These are phyloP conservation scores for Tuber aestivum DNA, from an alignment of 495 filamentous ascomycete species.

Conservation along the genomic window DNA sequence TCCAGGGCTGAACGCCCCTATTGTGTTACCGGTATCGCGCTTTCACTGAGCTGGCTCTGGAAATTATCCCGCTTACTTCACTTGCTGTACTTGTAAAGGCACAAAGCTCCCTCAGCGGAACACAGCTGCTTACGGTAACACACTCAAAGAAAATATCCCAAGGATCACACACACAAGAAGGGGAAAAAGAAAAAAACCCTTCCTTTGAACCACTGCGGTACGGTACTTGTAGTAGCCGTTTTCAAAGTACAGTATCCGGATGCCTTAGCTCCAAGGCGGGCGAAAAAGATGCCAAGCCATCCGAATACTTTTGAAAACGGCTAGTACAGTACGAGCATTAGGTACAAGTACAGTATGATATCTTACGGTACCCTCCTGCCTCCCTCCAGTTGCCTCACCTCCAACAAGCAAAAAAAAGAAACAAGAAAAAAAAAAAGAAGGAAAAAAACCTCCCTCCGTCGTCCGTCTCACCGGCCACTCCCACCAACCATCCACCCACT, in stretches of 20 bases:
- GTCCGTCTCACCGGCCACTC: neutral
- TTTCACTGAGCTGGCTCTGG: too few relatives aligned
- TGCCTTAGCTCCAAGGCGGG: too few relatives aligned
- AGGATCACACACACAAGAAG: neutral
- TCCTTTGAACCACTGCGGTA: neutral
- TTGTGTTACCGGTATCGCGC: neutral
- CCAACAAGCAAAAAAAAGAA: neutral
- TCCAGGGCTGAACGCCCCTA: neutral
- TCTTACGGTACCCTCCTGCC: too few relatives aligned
- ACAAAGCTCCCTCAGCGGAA: neutral
- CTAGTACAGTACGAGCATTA: too few relatives aligned
- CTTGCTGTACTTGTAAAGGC: neutral
- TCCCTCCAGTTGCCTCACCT: neutral
- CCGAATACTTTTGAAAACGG: too few relatives aligned
- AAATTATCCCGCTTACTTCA: neutral
- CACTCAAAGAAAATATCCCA: neutral
- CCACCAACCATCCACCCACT: neutral
- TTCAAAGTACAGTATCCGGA: too few relatives aligned
- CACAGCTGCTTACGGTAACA: slow-evolving; percentile 2
- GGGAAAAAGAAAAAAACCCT: neutral
- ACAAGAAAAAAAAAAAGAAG: neutral
- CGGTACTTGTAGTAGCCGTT: too few relatives aligned
- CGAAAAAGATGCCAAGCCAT: too few relatives aligned
- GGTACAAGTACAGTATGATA: too few relatives aligned
- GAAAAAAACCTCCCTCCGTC: neutral